phyloP scores from a whole-genome alignment of 805 yeast genomes.

The Blastobotrys muscicola region DNA sequence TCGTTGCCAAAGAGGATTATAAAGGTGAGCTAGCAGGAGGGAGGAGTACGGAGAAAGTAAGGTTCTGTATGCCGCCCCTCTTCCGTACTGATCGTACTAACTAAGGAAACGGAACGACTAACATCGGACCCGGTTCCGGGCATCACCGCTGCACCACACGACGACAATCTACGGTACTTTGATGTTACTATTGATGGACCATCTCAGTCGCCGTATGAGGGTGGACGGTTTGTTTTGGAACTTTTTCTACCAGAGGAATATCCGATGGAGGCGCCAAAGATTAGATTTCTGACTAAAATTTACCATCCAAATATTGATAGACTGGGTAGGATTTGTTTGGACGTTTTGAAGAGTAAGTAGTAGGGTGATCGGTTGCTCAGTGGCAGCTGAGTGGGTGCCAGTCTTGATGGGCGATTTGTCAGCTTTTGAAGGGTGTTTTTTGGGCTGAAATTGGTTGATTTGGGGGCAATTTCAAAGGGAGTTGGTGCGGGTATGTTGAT shows the following conservation, averaged over 20 bases:
- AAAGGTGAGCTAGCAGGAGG: too few relatives aligned
- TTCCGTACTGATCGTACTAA: neutral
- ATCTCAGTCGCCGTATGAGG: slow-evolving; percentile 79
- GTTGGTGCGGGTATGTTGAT: too few relatives aligned
- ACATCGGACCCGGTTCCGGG: slow-evolving; percentile 96
- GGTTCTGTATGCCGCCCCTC: too few relatives aligned
- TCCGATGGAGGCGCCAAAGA: slow-evolving; percentile 97
- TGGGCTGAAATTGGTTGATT: too few relatives aligned
- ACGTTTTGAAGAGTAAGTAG: slow-evolving; percentile 61
- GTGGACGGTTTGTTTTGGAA: slow-evolving; percentile 68
- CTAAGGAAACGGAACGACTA: slow-evolving; percentile 79
- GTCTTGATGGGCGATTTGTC: too few relatives aligned
- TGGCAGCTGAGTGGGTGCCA: too few relatives aligned
- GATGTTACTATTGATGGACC: slow-evolving; percentile 93
- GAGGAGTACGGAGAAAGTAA: too few relatives aligned
- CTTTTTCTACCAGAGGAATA: slow-evolving; percentile 91
- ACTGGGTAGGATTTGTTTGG: slow-evolving; percentile 90
- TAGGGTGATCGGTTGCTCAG: too few relatives aligned
- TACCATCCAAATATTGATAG: slow-evolving; percentile 96
- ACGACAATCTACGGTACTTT: slow-evolving; percentile 86
- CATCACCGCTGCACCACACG: slow-evolving; percentile 86
- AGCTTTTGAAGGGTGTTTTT: too few relatives aligned
- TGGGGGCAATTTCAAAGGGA: too few relatives aligned
- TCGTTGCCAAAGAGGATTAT: slow-evolving; percentile 82
- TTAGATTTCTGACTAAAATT: slow-evolving; percentile 84